phyloP scores from a whole-genome alignment of 768 basidiomycete genomes.

The Leccinellum rugosiceps region DNA sequence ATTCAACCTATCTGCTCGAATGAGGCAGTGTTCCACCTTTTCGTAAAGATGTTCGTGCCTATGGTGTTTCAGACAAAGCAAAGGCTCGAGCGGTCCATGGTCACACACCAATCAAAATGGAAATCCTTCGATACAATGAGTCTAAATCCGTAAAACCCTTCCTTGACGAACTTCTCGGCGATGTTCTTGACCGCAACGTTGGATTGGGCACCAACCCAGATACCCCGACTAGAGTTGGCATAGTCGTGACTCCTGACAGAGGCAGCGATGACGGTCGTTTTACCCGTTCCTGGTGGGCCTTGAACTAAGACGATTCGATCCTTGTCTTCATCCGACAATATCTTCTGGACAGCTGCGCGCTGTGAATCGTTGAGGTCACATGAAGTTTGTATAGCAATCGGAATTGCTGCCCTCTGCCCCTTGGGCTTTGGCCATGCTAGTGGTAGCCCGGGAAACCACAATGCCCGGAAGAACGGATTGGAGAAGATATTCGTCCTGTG shows the following conservation, averaged over 20 bases:
- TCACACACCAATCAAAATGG: constrained; percentile 42
- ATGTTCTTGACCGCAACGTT: constrained; percentile 54
- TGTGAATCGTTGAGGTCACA: constrained; percentile 29
- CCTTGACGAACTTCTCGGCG: constrained; percentile 40
- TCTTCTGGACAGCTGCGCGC: constrained; percentile 22
- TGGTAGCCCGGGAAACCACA: constrained; percentile 26
- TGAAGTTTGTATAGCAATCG: not conserved
- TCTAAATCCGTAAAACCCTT: constrained; percentile 34
- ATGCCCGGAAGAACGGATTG: constrained; percentile 23
- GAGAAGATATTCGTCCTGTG: constrained; percentile 10
- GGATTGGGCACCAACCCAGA: constrained; percentile 47
- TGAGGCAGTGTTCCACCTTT: constrained; percentile 31
- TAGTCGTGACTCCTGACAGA: constrained; percentile 25
- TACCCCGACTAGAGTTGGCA: constrained; percentile 8
- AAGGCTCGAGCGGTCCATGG: not conserved
- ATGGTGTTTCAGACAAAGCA: not conserved
- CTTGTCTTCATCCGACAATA: constrained; percentile 22
- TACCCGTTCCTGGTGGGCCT: constrained; percentile 44
- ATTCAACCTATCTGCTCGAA: constrained; percentile 35
- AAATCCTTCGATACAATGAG: constrained; percentile 47
- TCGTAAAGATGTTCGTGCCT: constrained; percentile 54
- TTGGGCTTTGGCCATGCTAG: constrained; percentile 14
- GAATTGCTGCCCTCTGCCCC: not conserved
- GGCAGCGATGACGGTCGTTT: constrained; percentile 43
- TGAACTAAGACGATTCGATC: constrained; percentile 29